A percentile compares a stretch with the other conserved stretches of the same genome.
phyloP scores from a whole-genome alignment of 2,329 filamentous ascomycete species.

The Colletotrichum kahawae region DNA sequence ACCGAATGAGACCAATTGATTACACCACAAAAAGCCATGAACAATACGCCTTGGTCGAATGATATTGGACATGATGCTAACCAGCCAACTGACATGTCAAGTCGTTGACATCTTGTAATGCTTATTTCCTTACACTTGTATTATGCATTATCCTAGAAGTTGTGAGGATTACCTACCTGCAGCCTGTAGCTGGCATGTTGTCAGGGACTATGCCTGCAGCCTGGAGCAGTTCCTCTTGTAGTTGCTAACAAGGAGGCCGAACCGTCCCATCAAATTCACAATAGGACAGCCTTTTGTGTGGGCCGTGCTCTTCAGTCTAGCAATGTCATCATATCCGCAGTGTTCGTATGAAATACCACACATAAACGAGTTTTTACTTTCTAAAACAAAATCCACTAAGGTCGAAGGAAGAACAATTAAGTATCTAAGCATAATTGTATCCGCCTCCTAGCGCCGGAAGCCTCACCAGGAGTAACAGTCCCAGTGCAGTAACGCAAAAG shows the following conservation, averaged over 20 bases:
- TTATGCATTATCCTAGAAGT: neutral
- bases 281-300: neutral
- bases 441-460: slow-evolving; percentile 10
- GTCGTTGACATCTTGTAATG: neutral
- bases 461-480: slow-evolving; percentile 1
- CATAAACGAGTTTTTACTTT: neutral
- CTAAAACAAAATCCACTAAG: neutral
- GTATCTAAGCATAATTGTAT: slow-evolving; percentile 29
- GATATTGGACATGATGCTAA: neutral
- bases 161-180: neutral
- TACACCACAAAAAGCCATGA: neutral
- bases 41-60: slow-evolving; percentile 24
- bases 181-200: neutral
- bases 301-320: neutral
- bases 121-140: neutral
- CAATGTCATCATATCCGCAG: neutral
- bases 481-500: slow-evolving; percentile 1
- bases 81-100: neutral
- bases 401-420: neutral
- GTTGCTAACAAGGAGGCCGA: neutral
- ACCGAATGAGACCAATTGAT: neutral
- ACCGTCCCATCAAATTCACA: neutral
- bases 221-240: neutral
- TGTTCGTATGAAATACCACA: neutral
- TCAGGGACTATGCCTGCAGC: neutral